Evolutionary conservation across 2,329 filamentous ascomycete genomes (phyloP).

Genomic region (Xylaria sp.): DNA sequence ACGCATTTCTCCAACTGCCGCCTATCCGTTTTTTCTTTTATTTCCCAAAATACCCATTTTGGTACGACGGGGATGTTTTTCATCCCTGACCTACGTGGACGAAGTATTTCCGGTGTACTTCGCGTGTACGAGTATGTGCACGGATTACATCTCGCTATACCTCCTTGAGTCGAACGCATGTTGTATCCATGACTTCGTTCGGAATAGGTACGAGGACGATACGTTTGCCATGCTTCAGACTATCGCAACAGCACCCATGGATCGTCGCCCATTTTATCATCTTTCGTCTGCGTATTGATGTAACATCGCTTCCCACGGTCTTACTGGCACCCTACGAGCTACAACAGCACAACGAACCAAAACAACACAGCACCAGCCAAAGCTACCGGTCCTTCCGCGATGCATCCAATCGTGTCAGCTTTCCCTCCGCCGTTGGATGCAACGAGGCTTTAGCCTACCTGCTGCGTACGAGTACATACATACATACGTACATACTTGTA

Average conservation of each 20-base stretch:
- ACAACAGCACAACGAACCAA: background rate
- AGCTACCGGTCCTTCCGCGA: constrained; percentile 5
- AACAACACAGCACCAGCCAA: too few relatives aligned
- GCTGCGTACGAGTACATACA: background rate
- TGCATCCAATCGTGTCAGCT: constrained; percentile 3
- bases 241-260: constrained; percentile 9
- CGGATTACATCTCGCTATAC: too few relatives aligned
- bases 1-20: constrained; percentile 8
- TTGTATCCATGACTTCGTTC: too few relatives aligned
- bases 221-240: background rate
- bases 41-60: constrained; percentile 15
- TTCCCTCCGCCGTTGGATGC: constrained; percentile 3
- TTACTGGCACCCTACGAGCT: background rate
- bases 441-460: constrained; percentile 8
- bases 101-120: too few relatives aligned
- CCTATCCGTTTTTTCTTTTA: background rate
- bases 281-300: constrained; percentile 8
- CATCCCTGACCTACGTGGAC: background rate
- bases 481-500: too few relatives aligned
- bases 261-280: constrained; percentile 14
- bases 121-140: too few relatives aligned
- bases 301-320: constrained; percentile 5
- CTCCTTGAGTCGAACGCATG: too few relatives aligned
- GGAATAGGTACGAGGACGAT: too few relatives aligned
- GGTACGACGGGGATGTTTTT: background rate